Percentiles rank a stretch among this genome's conserved stretches.
phyloP scores from a whole-genome alignment of 306 rosid genomes.

The Senna siamea region DNA sequence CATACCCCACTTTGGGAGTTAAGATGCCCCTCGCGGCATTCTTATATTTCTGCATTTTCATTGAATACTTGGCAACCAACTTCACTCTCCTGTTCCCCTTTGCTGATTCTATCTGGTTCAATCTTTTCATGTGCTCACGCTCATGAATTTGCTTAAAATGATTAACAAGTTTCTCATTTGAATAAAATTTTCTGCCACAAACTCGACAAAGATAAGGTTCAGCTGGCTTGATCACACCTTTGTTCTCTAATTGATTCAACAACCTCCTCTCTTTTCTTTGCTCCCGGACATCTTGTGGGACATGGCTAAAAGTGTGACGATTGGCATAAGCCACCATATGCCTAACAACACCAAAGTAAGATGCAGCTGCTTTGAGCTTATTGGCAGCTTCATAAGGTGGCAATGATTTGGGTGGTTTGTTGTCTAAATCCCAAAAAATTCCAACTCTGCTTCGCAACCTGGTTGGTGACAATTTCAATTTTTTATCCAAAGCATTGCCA shows the following conservation, averaged over 20 bases:
- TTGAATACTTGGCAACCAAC: conserved; percentile 75
- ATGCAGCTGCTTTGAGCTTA: conserved; percentile 66
- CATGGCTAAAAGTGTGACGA: conserved; percentile 52
- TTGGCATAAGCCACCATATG: conserved; percentile 78
- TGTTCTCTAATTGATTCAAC: conserved; percentile 57
- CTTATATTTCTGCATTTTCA: conserved; percentile 89
- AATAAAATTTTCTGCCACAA: conserved; percentile 74
- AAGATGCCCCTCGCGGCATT: conserved; percentile 61
- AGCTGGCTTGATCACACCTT: conserved; percentile 54
- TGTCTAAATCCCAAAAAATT: conserved; percentile 87
- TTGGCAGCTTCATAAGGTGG: conserved; percentile 73
- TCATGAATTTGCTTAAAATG: conserved; percentile 82
- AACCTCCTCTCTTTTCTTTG: conserved; percentile 55
- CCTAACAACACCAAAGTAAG: conserved; percentile 70
- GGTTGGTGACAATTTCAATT: conserved; percentile 29
- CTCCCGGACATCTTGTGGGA: conserved; percentile 60
- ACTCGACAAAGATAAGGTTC: conserved; percentile 70
- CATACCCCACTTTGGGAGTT: conserved; percentile 64
- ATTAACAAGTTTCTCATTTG: conserved; percentile 71
- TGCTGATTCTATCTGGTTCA: conserved; percentile 75
- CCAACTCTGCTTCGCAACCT: conserved; percentile 54
- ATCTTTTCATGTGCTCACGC: conserved; percentile 70
- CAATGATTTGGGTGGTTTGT: conserved; percentile 75
- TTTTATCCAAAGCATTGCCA: conserved; percentile 20
- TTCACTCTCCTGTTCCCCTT: conserved; percentile 74